Evolutionary conservation across 2,329 filamentous ascomycete genomes (phyloP), one percentile per base, ranked within the genome.

Genomic region (Beauveria bassiana): DNA sequence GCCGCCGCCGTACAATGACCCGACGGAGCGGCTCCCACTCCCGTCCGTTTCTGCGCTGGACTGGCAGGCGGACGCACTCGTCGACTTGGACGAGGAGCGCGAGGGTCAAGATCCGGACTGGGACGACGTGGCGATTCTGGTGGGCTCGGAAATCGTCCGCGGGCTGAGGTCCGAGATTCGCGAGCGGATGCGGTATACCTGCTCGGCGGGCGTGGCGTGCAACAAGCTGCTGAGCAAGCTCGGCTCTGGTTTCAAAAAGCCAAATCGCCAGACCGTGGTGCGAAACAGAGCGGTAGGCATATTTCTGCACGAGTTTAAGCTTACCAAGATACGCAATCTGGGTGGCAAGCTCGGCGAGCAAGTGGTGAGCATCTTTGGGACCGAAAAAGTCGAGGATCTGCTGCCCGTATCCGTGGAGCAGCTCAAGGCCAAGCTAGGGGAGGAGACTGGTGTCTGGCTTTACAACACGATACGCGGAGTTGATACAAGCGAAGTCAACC

Each of bases 151-250:
- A 70, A 95, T 98, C 68, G 86, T 97, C 40, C 85, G 91, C 22
- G 81, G 85, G 63, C 82, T 98, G 20, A 85, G 95, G 56, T 78
- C 79, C 24, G 79, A 83, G 56, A 82, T 99, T 62, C 85, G 81
- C 66, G 81, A 88, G 51, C 80, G 82, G 65, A 77, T 98, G 58
- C 84, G 86, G 59, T 99, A 97, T 72, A 98, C 93, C 4, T 97
- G 93, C 74, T 96, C 93, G 7, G 93, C 86, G 0, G 95, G 95
- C 7, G 80, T 99, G 65, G 89, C 92, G 34, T 84, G 84, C 65
- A 99, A 97, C 78, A 99, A 98, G 76, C 91, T 97, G 84, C 80
- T 99, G 63, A 91, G 93, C 64, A 99, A 99, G 77, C 78, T 99
- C 61, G 95, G 93, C 34, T 96, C 91, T 26, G 91, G 85, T 7